phyloP scores from a whole-genome alignment of 257 asterid species.

The Plantago ovata region DNA sequence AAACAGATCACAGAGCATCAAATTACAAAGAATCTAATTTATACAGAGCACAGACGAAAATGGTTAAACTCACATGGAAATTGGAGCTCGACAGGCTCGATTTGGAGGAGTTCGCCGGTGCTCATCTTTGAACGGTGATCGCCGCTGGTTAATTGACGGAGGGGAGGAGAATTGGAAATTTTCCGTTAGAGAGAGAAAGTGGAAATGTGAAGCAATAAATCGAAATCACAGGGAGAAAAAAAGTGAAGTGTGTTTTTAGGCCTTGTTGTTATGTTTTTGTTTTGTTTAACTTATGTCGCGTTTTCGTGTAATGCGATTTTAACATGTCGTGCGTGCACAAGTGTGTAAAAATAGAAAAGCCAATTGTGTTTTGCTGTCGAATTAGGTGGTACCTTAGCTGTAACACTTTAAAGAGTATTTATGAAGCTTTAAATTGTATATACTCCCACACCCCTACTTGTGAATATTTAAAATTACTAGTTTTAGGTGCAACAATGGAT shows the following conservation, averaged over 20 bases:
- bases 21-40: conserved; percentile 15
- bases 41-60: not conserved
- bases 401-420: not conserved
- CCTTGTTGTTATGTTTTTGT: not conserved
- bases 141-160: not conserved
- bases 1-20: conserved; percentile 28
- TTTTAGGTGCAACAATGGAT: too few species aligned
- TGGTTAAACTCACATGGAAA: conserved; percentile 18
- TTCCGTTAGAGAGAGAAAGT: conserved; percentile 6
- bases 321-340: not conserved
- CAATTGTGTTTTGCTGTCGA: conserved; percentile 4
- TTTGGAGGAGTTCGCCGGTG: conserved; percentile 35
- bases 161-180: not conserved
- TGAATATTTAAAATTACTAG: not conserved
- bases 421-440: not conserved
- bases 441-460: not conserved
- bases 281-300: not conserved
- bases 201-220: not conserved
- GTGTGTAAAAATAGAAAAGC: not conserved
- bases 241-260: not conserved
- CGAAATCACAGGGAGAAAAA: not conserved
- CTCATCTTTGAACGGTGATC: conserved; percentile 27
- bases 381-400: conserved; percentile 3
- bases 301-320: not conserved
- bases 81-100: conserved; percentile 49